Evolutionary conservation across 2,329 filamentous ascomycete genomes (phyloP), one percentile per base, ranked within the genome.

Genomic region (Colletotrichum tamarilloi): DNA sequence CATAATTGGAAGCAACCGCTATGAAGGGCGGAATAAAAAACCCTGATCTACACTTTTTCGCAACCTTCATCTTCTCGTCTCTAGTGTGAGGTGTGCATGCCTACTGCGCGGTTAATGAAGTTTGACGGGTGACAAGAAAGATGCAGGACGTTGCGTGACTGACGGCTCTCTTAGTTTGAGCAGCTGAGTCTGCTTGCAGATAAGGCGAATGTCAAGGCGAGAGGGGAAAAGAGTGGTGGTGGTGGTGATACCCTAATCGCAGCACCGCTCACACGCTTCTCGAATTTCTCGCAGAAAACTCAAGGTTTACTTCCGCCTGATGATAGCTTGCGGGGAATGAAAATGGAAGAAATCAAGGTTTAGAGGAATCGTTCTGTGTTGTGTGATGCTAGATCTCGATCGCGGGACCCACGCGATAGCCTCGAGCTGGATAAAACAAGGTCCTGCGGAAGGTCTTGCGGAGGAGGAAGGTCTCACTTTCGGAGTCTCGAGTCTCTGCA

Each of bases 381-480:
- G 42, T 19, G 42, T 46, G 42, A 46, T 46, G 42, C 6, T 24
- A 55, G 66, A 72, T 72, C 53, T 68, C 65, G 69, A 72, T 69
- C 14, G 66, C 30, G 52, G 66, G 66, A 5, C 64, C 56, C 68
- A 72, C 64, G 57, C 57, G 64, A 58, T 52, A 62, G 64, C 56
- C 49, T 67, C 49, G 49, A 35, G 26, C 52, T n/a, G 16, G 59
- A 38, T 32, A 53, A 59, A 72, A 52, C 24, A 65, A 30, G 9
- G 38, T 42, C 30, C 62, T 42, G 9, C 38, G 28, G 28, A 46
- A 26, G 38, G 35, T 42, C 38, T 42, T 42, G 38, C 38, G 38
- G 38, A 42, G 38, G 38, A 42, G 14, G 5, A 42, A 7, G 14
- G 38, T 42, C 38, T 42, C 38, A 19, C 38, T 42, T 35, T 35